Evolutionary conservation across 2,329 filamentous ascomycete species (phyloP).

Genomic region (Fusarium austroafricanum): DNA sequence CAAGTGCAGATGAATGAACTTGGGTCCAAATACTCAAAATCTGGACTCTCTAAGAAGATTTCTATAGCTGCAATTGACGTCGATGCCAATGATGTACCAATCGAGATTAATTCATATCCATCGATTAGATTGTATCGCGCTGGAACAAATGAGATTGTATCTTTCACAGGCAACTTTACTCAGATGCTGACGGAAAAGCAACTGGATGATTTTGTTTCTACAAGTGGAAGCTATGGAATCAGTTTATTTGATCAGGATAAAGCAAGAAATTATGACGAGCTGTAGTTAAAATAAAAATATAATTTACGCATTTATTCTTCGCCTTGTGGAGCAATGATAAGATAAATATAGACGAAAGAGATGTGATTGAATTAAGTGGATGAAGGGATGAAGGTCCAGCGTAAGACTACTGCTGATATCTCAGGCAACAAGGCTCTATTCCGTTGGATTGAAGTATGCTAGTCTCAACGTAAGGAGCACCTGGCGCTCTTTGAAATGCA

Average conservation of each 20-base stretch:
- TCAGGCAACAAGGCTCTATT: too few species aligned
- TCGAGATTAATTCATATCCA: constrained; percentile 3
- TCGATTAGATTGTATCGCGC: neutral
- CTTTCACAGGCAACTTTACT: neutral
- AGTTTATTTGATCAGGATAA: neutral
- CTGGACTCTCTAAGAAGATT: neutral
- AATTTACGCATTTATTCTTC: too few species aligned
- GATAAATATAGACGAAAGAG: too few species aligned
- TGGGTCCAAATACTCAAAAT: neutral
- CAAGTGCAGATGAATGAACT: too few species aligned
- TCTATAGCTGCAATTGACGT: neutral
- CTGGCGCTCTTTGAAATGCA: too few species aligned
- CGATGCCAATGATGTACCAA: constrained; percentile 1
- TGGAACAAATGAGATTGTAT: neutral
- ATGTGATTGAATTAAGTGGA: too few species aligned
- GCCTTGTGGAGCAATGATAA: too few species aligned
- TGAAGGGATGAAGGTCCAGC: too few species aligned
- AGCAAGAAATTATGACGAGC: neutral
- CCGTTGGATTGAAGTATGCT: too few species aligned
- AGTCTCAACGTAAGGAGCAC: too few species aligned
- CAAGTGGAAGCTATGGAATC: neutral
- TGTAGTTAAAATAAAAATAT: neutral
- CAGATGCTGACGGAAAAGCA: neutral
- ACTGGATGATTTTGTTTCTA: neutral
- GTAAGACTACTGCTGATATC: too few species aligned